Evolutionary conservation across 345 rosid species (phyloP).

Genomic region (Pistacia atlantica): DNA sequence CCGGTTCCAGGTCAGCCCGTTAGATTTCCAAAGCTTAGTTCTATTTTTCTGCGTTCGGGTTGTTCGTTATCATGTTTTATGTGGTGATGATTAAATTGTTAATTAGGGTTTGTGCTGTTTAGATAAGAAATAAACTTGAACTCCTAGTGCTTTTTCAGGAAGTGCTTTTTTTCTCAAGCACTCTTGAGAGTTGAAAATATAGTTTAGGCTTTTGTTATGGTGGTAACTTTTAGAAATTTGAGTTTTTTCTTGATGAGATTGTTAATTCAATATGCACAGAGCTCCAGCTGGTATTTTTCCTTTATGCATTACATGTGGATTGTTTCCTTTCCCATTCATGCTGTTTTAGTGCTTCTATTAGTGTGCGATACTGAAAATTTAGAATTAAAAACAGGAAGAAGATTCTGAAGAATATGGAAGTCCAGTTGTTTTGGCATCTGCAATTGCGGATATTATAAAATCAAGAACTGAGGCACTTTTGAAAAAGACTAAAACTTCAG

Average conservation of each 20-base stretch:
- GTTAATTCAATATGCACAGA: not conserved
- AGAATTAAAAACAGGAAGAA: constrained; percentile 58
- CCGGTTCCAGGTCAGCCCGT: constrained; percentile 65
- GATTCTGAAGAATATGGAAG: constrained; percentile 94
- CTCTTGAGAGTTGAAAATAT: not conserved
- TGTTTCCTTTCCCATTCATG: not conserved
- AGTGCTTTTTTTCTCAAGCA: not conserved
- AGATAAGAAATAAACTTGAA: not conserved
- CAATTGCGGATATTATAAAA: constrained; percentile 79
- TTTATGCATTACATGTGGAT: not conserved
- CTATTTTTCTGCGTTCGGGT: not conserved
- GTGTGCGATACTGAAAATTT: constrained; percentile 11
- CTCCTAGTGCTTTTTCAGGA: not conserved
- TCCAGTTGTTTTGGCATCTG: constrained; percentile 61
- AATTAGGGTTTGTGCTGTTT: not conserved
- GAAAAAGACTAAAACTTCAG: constrained; percentile 78
- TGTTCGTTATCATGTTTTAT: not conserved
- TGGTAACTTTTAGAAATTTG: not conserved
- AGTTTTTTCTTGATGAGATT: not conserved
- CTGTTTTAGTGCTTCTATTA: not conserved
- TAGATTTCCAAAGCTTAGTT: not conserved
- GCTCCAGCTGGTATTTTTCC: not conserved
- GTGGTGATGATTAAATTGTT: not conserved
- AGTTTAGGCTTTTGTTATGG: not conserved
- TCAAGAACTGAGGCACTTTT: constrained; percentile 75